A percentile compares a stretch with the other conserved stretches of the same genome.
Evolutionary conservation across 257 asterid species (phyloP).

Genomic region (Nicotiana attenuata): DNA sequence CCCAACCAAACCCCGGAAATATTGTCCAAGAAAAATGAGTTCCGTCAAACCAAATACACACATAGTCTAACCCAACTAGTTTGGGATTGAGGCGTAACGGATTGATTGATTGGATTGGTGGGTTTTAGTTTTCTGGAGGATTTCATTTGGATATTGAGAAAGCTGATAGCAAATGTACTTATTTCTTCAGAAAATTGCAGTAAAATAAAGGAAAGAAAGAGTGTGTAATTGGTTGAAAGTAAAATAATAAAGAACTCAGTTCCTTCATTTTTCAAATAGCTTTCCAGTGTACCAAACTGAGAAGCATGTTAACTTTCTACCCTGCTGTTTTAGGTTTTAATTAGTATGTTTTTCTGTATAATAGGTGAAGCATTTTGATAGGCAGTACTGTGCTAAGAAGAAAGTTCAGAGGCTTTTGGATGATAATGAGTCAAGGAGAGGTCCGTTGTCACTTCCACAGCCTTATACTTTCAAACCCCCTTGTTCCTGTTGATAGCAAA

Average conservation of each 20-base stretch:
- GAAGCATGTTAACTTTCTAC: neutral
- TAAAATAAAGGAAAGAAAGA: neutral
- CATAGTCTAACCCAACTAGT: neutral
- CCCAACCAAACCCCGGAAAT: too few species aligned
- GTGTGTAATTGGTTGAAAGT: too few species aligned
- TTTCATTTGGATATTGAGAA: neutral
- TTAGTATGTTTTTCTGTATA: neutral
- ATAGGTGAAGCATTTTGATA: constrained; percentile 93
- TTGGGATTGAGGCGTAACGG: neutral
- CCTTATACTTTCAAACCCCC: constrained; percentile 51
- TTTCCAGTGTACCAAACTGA: neutral
- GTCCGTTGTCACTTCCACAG: constrained; percentile 89
- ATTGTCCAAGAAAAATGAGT: too few species aligned
- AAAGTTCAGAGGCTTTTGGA: constrained; percentile 86
- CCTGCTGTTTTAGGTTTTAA: neutral
- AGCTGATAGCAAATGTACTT: neutral
- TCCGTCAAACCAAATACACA: too few species aligned
- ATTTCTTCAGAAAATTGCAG: neutral
- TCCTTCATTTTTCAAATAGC: neutral
- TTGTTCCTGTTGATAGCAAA: constrained; percentile 19
- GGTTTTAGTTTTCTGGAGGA: neutral
- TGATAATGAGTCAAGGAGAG: constrained; percentile 81
- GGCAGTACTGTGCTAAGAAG: constrained; percentile 87
- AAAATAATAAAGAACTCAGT: neutral
- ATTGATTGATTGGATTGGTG: neutral